Evolutionary conservation across 2,329 filamentous ascomycete species (phyloP), one percentile per base, ranked within the genome.

Genomic region (Pseudogymnoascus sp.): DNA sequence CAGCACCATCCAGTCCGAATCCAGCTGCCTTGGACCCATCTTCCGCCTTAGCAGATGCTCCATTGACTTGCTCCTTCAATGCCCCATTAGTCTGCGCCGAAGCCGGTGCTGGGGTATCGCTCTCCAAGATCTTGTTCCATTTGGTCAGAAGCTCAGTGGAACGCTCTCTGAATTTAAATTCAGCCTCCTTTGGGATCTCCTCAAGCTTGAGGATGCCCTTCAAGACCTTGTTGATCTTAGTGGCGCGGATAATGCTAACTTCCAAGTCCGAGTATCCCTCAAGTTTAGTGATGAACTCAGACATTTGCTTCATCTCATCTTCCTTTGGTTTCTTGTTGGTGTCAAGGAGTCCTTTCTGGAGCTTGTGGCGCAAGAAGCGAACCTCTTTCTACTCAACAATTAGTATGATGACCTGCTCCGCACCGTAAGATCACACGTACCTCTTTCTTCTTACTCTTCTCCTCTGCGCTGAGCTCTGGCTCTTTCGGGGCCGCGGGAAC

Each of bases 151-250:
- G 81, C 5, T 83, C 81, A 67, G 89, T 83, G 37, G 91, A 93
- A 61, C 95, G 88, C 67, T 86, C 80, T 79, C 95, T 96, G 84
- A 99, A 97, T 63, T 89, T 79, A 75, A 88, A 96, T 68, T 96
- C 90, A 37, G 93, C 90, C 68, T 99, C 95, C 65, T 87, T 88
- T 4, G 93, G 93, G 69, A 99, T 96, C 8, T 44, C 37, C 47
- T 87, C 83, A 7, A 99, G 81, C 79, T 96, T 97, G 71, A 97
- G 80, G 68, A 99, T 95, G 4, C 89, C 92, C 79, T 96, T 96
- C 64, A 99, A 82, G 10, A 99, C 93, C 79, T 99, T 99, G 85
- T 97, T 93, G 76, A 99, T 97, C 82, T 97, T 99, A 66, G 95
- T 99, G 13, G 80, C 81, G 67, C 90, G 86, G 71, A 97, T 96